Evolutionary conservation across 441 rosid species (phyloP).

Genomic region (Biscutella auriculata): DNA sequence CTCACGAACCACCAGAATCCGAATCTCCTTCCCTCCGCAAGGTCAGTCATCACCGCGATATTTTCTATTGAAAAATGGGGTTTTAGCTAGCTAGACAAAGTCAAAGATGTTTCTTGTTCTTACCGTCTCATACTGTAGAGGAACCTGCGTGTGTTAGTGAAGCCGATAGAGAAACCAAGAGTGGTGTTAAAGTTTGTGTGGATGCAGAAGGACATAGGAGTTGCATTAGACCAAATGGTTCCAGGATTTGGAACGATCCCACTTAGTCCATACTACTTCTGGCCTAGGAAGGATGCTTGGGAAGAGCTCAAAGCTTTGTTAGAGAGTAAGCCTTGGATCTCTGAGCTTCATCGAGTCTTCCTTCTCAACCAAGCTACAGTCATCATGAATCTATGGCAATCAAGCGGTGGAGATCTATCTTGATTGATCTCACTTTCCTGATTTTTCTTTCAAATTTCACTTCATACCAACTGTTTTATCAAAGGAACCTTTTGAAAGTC

Average conservation of each 20-base stretch:
- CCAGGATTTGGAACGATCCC: slow-evolving; percentile 74
- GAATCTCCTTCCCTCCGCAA: slow-evolving; percentile 18
- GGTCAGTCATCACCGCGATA: slow-evolving; percentile 23
- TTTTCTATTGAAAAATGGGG: background rate
- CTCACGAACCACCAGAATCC: slow-evolving; percentile 16
- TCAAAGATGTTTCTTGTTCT: too few species aligned
- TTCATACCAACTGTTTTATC: background rate
- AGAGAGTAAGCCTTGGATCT: slow-evolving; percentile 83
- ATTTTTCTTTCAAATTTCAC: background rate
- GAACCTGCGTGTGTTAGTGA: slow-evolving; percentile 68
- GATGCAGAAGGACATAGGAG: slow-evolving; percentile 80
- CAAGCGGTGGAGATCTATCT: slow-evolving; percentile 34
- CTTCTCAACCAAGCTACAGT: slow-evolving; percentile 87
- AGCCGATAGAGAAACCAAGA: slow-evolving; percentile 58
- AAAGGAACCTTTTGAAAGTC: background rate
- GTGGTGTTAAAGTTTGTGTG: slow-evolving; percentile 69
- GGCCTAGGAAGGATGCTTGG: slow-evolving; percentile 86
- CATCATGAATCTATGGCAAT: slow-evolving; percentile 76
- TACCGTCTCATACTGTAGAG: slow-evolving; percentile 3
- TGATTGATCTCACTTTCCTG: background rate
- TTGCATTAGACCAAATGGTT: slow-evolving; percentile 59
- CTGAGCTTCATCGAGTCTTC: slow-evolving; percentile 52
- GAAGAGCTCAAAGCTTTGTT: slow-evolving; percentile 64
- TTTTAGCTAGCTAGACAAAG: slow-evolving; percentile 7
- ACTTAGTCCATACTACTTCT: slow-evolving; percentile 71